These are phyloP conservation scores for Stephanodiscus triporus DNA, from an alignment of 108 stramenopile genomes.

Conservation along the genomic window DNA sequence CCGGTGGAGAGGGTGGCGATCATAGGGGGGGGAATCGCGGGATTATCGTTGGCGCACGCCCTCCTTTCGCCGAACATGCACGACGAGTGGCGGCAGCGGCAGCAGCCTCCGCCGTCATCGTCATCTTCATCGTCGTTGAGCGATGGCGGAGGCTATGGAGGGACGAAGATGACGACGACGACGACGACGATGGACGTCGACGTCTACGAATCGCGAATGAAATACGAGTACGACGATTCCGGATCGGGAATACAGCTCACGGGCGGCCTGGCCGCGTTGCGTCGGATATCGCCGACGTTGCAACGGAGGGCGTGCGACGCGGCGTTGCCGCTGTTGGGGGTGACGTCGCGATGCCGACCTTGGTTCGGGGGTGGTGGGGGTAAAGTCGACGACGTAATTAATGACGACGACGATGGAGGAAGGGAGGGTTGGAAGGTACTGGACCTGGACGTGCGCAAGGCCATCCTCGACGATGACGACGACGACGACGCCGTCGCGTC, in stretches of 20 bases:
- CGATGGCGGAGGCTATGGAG: too few species aligned
- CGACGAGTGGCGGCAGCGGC: neutral
- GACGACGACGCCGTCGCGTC: neutral
- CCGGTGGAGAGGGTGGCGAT: constrained; percentile 46
- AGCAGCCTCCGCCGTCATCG: neutral
- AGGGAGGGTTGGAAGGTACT: constrained; percentile 50
- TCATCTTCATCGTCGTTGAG: too few species aligned
- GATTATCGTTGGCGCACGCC: constrained; percentile 75
- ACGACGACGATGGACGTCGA: constrained; percentile 38
- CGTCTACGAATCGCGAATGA: constrained; percentile 34
- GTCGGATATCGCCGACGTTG: constrained; percentile 59
- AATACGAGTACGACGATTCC: constrained; percentile 11
- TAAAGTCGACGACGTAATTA: too few species aligned
- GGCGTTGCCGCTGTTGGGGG: constrained; percentile 48
- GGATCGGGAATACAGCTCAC: constrained; percentile 80
- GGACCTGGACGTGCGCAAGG: constrained; percentile 53
- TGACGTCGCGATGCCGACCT: constrained; percentile 59
- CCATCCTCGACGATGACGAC: constrained; percentile 30
- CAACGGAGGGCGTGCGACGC: constrained; percentile 61
- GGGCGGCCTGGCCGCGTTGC: constrained; percentile 62
- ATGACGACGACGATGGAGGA: constrained; percentile 13
- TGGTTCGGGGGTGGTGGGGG: constrained; percentile 53
- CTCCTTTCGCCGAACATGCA: constrained; percentile 24
- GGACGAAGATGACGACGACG: too few species aligned
- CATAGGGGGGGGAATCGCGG: constrained; percentile 68